Evolutionary conservation across 768 basidiomycete species (phyloP).

Genomic region (Serendipita vermifera): DNA sequence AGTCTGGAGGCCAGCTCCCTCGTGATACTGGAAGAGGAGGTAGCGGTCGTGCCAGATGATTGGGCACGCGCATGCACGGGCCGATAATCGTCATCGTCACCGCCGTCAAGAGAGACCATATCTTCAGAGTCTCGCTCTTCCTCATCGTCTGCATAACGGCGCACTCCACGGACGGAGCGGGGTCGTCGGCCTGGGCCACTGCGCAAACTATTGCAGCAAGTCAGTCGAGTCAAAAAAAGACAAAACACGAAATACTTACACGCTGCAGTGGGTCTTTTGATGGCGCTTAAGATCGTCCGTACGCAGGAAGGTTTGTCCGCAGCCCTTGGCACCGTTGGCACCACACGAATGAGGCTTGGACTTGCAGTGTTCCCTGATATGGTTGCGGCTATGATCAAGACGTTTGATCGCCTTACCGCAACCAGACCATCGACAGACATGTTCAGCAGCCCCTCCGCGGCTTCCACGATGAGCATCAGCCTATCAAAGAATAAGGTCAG

Average conservation of each 20-base stretch:
- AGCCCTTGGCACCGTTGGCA: background rate
- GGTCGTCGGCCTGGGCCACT: background rate
- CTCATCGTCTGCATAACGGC: background rate
- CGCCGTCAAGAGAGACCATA: background rate
- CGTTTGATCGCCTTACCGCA: slow-evolving; percentile 5
- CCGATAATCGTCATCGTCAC: slow-evolving; percentile 7
- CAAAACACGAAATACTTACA: background rate
- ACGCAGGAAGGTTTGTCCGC: background rate
- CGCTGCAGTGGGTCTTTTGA: slow-evolving; percentile 8
- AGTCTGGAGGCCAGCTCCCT: background rate
- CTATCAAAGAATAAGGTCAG: background rate
- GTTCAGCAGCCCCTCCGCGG: background rate
- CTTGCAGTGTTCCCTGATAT: slow-evolving; percentile 1
- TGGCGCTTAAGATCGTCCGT: slow-evolving; percentile 7
- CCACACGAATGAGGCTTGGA: slow-evolving; percentile 4
- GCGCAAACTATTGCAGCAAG: background rate
- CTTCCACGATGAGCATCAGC: background rate
- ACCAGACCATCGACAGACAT: background rate
- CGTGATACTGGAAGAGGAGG: background rate
- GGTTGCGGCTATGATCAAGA: background rate
- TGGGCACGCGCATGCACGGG: background rate
- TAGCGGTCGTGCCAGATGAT: background rate
- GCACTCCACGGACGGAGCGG: background rate
- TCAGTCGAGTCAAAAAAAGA: background rate
- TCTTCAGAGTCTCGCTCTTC: background rate